Evolutionary conservation across 352 stramenopile species (phyloP).

Genomic region (Blastocystis sp.): DNA sequence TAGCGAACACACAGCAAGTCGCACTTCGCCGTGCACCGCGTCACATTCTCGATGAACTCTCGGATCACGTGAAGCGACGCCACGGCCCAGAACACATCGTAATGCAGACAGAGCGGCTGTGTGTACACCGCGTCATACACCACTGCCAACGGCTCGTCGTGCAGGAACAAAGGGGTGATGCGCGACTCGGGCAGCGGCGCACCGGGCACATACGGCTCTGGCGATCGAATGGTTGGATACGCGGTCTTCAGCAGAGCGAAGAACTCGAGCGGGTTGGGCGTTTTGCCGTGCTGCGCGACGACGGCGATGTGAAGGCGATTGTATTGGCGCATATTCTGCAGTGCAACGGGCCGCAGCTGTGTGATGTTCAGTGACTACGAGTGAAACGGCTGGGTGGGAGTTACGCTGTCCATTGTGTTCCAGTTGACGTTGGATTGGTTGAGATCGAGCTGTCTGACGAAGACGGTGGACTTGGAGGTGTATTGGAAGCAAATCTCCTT

Average conservation of each 20-base stretch:
- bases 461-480: neutral
- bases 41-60: slow-evolving; percentile 28
- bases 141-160: slow-evolving; percentile 11
- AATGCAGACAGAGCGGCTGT: neutral
- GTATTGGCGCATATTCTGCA: slow-evolving; percentile 12
- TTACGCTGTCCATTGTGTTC: slow-evolving; percentile 44
- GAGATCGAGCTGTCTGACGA: slow-evolving; percentile 7
- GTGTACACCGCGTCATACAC: neutral
- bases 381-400: neutral
- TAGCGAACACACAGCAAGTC: slow-evolving; percentile 24
- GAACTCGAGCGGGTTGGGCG: neutral
- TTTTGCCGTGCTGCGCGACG: neutral
- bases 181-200: neutral
- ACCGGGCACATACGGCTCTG: neutral
- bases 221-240: slow-evolving; percentile 2
- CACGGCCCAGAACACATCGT: slow-evolving; percentile 54
- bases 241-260: neutral
- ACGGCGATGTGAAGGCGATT: slow-evolving; percentile 20
- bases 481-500: slow-evolving; percentile 51
- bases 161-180: neutral
- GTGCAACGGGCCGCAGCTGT: neutral
- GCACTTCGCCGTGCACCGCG: neutral
- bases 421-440: slow-evolving; percentile 42
- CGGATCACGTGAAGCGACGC: slow-evolving; percentile 19
- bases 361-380: neutral